Conservation (phyloP, 176 grass and related monocot species). For the Urochloa ruziziensis region DNA sequence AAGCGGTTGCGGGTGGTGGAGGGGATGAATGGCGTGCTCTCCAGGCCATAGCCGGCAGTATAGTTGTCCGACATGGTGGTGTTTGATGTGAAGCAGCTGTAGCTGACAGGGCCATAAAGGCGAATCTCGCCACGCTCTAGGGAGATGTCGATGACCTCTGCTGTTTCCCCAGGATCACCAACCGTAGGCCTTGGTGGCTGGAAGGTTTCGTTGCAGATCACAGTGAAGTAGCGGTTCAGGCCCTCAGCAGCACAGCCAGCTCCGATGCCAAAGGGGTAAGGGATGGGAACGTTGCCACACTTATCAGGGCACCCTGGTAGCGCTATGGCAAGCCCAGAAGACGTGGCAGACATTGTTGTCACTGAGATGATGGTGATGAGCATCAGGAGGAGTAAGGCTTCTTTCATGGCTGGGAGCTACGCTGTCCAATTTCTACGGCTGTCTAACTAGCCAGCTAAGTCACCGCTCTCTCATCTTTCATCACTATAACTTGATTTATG, state of each 20-base stretch:
- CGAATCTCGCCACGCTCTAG: slow-evolving; percentile 16
- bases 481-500: not conserved
- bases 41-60: not conserved
- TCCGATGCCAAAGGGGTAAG: slow-evolving; percentile 38
- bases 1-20: slow-evolving; percentile 27
- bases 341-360: not conserved
- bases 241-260: not conserved
- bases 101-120: not conserved
- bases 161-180: accelerated
- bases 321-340: not conserved
- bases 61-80: not conserved
- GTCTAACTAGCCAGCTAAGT: not conserved
- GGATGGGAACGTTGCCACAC: slow-evolving; percentile 20
- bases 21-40: not conserved
- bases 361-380: not conserved
- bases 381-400: not conserved
- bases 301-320: slow-evolving; percentile 24
- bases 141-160: slow-evolving; percentile 25
- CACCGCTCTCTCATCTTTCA: not conserved
- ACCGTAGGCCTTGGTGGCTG: slow-evolving; percentile 8
- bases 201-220: slow-evolving; percentile 21
- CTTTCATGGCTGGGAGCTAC: not conserved
- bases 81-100: slow-evolving; percentile 34
- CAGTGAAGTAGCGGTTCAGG: not conserved
- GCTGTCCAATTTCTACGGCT: not conserved